These are phyloP conservation scores for Zasmidium angulare DNA, from an alignment of 2,329 filamentous ascomycete species.

Conservation along the genomic window DNA sequence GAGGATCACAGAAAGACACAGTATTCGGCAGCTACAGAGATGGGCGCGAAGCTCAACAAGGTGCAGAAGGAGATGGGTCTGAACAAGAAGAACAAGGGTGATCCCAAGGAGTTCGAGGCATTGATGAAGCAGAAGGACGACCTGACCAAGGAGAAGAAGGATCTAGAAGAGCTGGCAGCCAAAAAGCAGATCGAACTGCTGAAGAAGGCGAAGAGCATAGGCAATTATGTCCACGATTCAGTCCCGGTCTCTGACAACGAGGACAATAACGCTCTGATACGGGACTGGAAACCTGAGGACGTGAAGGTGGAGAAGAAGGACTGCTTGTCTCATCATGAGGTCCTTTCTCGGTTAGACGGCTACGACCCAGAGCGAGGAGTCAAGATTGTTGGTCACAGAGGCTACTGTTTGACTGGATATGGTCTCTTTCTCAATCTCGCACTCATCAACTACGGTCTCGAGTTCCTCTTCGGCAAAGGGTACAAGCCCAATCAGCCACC, in stretches of 20 bases:
- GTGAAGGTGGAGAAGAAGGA: conserved; percentile 72
- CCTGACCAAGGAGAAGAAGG: conserved; percentile 79
- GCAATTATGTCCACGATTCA: conserved; percentile 86
- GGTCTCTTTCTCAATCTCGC: conserved; percentile 91
- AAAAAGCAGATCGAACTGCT: conserved; percentile 74
- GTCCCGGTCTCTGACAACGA: conserved; percentile 83
- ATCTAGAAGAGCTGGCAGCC: conserved; percentile 68
- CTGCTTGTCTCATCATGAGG: conserved; percentile 89
- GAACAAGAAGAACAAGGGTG: conserved; percentile 94
- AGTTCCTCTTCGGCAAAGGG: conserved; percentile 79
- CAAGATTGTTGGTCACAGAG: conserved; percentile 91
- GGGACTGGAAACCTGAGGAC: conserved; percentile 78
- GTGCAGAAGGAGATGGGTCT: conserved; percentile 85
- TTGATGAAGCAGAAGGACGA: conserved; percentile 75
- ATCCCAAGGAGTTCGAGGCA: conserved; percentile 76
- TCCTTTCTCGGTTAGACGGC: conserved; percentile 81
- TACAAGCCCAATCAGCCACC: conserved; percentile 65
- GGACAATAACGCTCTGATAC: conserved; percentile 74
- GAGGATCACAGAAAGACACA: conserved; percentile 74
- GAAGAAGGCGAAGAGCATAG: conserved; percentile 78
- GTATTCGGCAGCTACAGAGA: conserved; percentile 65
- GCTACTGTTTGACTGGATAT: conserved; percentile 88
- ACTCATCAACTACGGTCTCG: conserved; percentile 89
- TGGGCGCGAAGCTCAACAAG: conserved; percentile 81
- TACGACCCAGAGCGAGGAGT: conserved; percentile 91